A percentile compares a stretch with the other conserved stretches of the same genome.
Conservation (phyloP, 2,329 filamentous ascomycete genomes). For the Penicillium sp. region DNA sequence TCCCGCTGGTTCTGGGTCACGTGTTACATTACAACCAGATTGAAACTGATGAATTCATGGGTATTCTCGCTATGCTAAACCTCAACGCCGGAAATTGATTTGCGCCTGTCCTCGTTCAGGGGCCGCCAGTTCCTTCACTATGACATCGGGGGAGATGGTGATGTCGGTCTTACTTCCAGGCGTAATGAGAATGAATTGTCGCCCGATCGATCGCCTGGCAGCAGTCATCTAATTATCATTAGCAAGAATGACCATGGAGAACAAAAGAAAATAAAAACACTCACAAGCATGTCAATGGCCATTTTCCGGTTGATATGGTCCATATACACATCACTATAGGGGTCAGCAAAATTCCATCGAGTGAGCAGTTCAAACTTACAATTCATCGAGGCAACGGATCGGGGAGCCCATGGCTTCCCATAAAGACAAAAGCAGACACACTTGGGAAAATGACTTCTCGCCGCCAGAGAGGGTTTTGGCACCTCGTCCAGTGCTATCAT, state of each 20-base stretch:
- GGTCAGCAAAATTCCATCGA: neutral
- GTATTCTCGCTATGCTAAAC: conserved; percentile 4
- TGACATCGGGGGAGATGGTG: conserved; percentile 46
- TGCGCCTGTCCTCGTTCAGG: conserved; percentile 48
- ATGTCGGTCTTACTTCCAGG: conserved; percentile 74
- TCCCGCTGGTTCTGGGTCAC: conserved; percentile 5
- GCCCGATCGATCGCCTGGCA: conserved; percentile 80
- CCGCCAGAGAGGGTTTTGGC: conserved; percentile 93
- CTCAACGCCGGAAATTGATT: conserved; percentile 16
- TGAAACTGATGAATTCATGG: neutral
- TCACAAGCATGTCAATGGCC: conserved; percentile 89
- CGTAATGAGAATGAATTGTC: conserved; percentile 95
- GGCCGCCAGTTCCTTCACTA: conserved; percentile 48
- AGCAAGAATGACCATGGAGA: neutral
- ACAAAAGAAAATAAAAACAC: conserved; percentile 33
- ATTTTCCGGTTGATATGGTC: conserved; percentile 93
- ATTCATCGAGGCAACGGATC: conserved; percentile 92
- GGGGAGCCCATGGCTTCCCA: conserved; percentile 99
- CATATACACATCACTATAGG: conserved; percentile 85
- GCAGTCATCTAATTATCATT: conserved; percentile 67
- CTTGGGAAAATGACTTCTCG: conserved; percentile 97
- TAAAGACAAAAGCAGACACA: conserved; percentile 86
- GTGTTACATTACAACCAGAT: conserved; percentile 1
- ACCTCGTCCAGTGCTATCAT: conserved; percentile 70
- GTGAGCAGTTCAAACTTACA: conserved; percentile 51